phyloP scores from a whole-genome alignment of 2,329 filamentous ascomycete species.

The Moelleriella libera region DNA sequence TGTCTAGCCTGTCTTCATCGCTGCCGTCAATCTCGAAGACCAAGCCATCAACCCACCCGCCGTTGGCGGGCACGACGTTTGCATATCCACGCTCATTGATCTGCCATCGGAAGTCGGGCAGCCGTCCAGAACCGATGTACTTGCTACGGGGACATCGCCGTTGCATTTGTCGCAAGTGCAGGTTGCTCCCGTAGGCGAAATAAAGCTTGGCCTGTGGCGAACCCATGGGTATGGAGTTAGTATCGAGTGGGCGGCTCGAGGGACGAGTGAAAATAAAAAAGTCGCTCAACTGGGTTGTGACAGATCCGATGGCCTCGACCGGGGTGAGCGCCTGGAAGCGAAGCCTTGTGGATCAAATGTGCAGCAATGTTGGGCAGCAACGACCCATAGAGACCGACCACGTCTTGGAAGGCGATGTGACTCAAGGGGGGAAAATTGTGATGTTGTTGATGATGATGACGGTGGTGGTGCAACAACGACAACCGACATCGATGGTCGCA shows the following conservation, averaged over 20 bases:
- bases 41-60: slow-evolving; percentile 24
- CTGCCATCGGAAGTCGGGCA: slow-evolving; percentile 26
- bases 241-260: too few species aligned
- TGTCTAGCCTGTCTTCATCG: slow-evolving; percentile 24
- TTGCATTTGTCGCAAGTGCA: slow-evolving; percentile 29
- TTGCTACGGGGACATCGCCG: slow-evolving; percentile 25
- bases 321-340: too few species aligned
- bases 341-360: background rate
- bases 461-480: too few species aligned
- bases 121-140: slow-evolving; percentile 22
- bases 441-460: too few species aligned
- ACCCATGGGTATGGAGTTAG: background rate
- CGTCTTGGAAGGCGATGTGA: background rate
- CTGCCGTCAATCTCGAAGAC: slow-evolving; percentile 22
- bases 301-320: background rate
- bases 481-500: too few species aligned
- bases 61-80: slow-evolving; percentile 21
- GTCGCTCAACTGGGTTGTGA: too few species aligned
- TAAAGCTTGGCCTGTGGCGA: slow-evolving; percentile 16
- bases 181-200: slow-evolving; percentile 33
- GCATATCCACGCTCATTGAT: slow-evolving; percentile 33
- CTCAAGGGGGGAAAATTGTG: too few species aligned
- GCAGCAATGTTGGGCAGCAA: background rate
- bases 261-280: too few species aligned
- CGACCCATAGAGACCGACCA: background rate